A percentile compares a stretch with the other conserved stretches of the same genome.
phyloP scores from a whole-genome alignment of 768 basidiomycete species.

The Baorangia bicolor region DNA sequence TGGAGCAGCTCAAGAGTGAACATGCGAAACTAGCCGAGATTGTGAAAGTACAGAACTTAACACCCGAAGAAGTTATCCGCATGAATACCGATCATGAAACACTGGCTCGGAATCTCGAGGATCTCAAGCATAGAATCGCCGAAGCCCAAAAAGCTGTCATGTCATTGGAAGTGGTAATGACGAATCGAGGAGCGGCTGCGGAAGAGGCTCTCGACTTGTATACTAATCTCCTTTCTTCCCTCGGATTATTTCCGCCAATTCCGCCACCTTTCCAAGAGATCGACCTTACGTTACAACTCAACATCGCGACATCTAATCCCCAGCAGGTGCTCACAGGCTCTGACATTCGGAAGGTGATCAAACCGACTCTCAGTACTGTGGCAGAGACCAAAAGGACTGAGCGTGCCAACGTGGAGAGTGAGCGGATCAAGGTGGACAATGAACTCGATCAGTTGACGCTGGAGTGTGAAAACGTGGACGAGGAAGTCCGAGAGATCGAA shows the following conservation, averaged over 20 bases:
- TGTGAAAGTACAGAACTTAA: constrained; percentile 85
- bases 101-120: constrained; percentile 68
- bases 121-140: constrained; percentile 70
- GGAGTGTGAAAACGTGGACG: constrained; percentile 79
- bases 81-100: constrained; percentile 91
- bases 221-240: constrained; percentile 65
- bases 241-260: constrained; percentile 77
- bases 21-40: constrained; percentile 59
- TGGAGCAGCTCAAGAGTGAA: constrained; percentile 65
- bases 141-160: constrained; percentile 73
- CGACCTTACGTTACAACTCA: constrained; percentile 79
- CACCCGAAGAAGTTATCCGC: constrained; percentile 84
- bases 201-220: constrained; percentile 84
- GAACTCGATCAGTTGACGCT: constrained; percentile 74
- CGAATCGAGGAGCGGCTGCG: constrained; percentile 74
- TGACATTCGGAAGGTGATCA: constrained; percentile 70
- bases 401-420: constrained; percentile 68
- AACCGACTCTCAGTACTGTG: constrained; percentile 70
- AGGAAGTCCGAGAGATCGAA: constrained; percentile 72
- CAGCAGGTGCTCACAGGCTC: constrained; percentile 65
- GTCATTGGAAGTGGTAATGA: constrained; percentile 80
- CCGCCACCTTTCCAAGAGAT: constrained; percentile 67
- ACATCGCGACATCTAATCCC: constrained; percentile 71
- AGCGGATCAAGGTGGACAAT: constrained; percentile 78
- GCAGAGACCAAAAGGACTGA: constrained; percentile 73